Base-by-base conservation (phyloP, 164 flowering plant species). In the Litsea cubeba region DNA sequence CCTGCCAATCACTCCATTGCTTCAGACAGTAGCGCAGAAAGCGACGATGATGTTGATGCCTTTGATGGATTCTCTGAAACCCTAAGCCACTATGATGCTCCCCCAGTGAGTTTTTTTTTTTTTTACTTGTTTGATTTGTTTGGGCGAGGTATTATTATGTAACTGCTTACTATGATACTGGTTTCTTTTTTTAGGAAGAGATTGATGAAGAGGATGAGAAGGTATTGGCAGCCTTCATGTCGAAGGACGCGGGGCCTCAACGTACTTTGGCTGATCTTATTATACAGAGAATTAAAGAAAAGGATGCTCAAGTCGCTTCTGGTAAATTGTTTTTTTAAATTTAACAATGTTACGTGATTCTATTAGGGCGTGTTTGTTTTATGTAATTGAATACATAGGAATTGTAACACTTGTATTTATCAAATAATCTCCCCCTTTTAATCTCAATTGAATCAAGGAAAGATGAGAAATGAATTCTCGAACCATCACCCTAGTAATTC, bases 131-230 rank as follows among this genome's bases (percentile, higher is more conserved):
- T 35, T 22, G 54, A 62, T 46, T 63, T 46, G 8, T 10, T 10
- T 18, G 32, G 22, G 1, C 15, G 1, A 24, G 1, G 57, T 63
- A 6, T 3, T 46, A 4, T 12, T 18, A 2, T 4, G 12, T 63
- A 46, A 17, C 17, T 25, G 20, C 32, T 15, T 75, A 20, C 40
- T 32, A 32, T 40, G 49, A 26, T 46, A 71, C n/a, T 14, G 60
- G 2, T 69, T 35, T 35, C 4, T 68, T 54, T 70, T 71, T 11
- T 50, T 72, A 89, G 95, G 93, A 87, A 70, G 87, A 88, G 75
- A 83, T 89, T 71, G 83, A 89, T 77, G 97, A 93, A 79, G 91
- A 90, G 50, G 98, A 93, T 60, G 93, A 87, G 83, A 88, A 73
- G 76, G 25, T 93, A 71, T 77, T 95, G 76, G 95, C 85, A 58